These are phyloP conservation scores for Coemansia sp. DNA, from an alignment of 192 early-diverging fungal genomes.

Conservation along the genomic window DNA sequence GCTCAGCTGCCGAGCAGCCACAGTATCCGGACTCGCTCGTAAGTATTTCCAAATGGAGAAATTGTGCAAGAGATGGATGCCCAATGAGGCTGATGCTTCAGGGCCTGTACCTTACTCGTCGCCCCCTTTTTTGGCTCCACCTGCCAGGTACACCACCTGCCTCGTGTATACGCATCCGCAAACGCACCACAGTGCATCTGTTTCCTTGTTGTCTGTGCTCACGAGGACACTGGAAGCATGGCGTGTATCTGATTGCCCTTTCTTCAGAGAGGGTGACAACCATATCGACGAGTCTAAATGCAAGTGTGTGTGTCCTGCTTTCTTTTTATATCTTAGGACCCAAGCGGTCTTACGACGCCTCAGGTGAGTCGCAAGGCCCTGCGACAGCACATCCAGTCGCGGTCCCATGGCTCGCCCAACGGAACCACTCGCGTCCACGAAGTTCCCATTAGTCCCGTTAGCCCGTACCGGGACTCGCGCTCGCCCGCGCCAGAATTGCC, in stretches of 20 bases:
- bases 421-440: slow-evolving; percentile 1
- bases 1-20: not conserved
- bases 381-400: slow-evolving; percentile 18
- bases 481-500: slow-evolving; percentile 12
- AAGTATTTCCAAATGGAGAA: slow-evolving; percentile 7
- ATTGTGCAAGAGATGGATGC: not conserved
- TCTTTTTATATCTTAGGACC: slow-evolving; percentile 21
- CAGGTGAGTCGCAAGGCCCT: slow-evolving; percentile 32
- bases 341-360: slow-evolving; percentile 40
- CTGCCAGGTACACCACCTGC: not conserved
- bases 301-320: not conserved
- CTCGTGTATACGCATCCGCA: not conserved
- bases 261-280: not conserved
- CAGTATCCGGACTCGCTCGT: not conserved
- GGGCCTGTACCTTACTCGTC: not conserved
- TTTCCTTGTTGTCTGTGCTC: slow-evolving; percentile 3
- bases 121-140: not conserved
- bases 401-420: slow-evolving; percentile 7
- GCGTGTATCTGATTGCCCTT: not conserved
- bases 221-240: not conserved
- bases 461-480: slow-evolving; percentile 19
- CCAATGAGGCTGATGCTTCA: slow-evolving; percentile 4
- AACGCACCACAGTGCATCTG: not conserved
- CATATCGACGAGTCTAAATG: not conserved
- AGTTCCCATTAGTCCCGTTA: slow-evolving; percentile 33